Evolutionary conservation across 768 basidiomycete genomes (phyloP).

Genomic region (Cyathus striatus): DNA sequence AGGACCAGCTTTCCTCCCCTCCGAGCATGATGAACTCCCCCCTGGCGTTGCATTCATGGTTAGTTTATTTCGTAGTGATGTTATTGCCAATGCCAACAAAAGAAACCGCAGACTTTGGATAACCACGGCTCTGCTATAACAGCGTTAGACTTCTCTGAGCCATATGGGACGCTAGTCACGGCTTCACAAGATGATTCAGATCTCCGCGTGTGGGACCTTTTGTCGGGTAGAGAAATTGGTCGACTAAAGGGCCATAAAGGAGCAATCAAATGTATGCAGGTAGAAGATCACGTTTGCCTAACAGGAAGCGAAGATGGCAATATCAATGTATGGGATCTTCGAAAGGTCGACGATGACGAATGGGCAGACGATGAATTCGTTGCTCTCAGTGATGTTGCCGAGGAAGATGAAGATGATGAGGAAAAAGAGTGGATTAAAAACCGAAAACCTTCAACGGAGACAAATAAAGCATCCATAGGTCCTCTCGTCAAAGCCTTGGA

Average conservation of each 20-base stretch:
- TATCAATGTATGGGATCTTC: constrained; percentile 87
- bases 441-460: constrained; percentile 28
- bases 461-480: constrained; percentile 56
- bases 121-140: constrained; percentile 79
- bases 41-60: constrained; percentile 97
- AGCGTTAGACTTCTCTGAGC: constrained; percentile 92
- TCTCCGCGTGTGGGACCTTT: constrained; percentile 92
- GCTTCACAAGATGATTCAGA: constrained; percentile 82
- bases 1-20: constrained; percentile 95
- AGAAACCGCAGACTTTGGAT: constrained; percentile 82
- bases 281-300: constrained; percentile 85
- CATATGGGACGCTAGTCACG: constrained; percentile 90
- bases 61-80: too few relatives aligned
- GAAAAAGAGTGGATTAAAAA: constrained; percentile 34
- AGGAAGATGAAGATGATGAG: constrained; percentile 54
- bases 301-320: constrained; percentile 88
- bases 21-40: constrained; percentile 94
- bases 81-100: too few relatives aligned
- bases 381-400: constrained; percentile 56
- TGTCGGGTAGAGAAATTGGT: constrained; percentile 84
- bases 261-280: constrained; percentile 85
- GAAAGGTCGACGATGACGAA: constrained; percentile 69
- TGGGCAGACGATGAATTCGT: constrained; percentile 51
- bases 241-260: constrained; percentile 78
- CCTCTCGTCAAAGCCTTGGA: constrained; percentile 52